Evolutionary conservation across 2,329 filamentous ascomycete species (phyloP), one percentile per base, ranked within the genome.

Genomic region (Penicillium sp.): DNA sequence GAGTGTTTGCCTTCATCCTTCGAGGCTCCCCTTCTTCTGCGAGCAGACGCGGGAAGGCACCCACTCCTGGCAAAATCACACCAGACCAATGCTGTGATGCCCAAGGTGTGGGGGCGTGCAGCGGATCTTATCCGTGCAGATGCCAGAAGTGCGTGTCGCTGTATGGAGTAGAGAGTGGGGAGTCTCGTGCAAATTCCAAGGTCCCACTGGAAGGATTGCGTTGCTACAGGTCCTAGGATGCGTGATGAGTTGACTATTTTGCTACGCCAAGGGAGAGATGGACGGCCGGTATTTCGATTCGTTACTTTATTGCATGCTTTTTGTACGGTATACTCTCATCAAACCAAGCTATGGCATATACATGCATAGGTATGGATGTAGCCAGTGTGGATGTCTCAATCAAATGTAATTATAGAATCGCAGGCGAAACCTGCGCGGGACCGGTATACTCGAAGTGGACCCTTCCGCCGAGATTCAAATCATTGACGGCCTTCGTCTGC

Each of bases 51-150:
- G 31, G 31, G 31, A 49, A 49, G 27, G 50, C 50, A 24, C 27
- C 46, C 51, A 47, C 43, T 58, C 35, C 27, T 24, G 50, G 57
- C 44, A 58, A 60, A 58, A 51, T 54, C 31, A 58, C 59, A 58
- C 60, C 53, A 60, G 57, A 60, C 51, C 58, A 55, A 56, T 64
- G 61, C 59, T 59, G 50, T 39, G 40, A 51, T 51, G 49, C 46
- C 31, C 46, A 49, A 49, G 31, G 11, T 35, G 49, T 51, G 41
- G 46, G 46, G 54, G 46, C 37, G 18, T 9, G 39, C 16, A 36
- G 35, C 37, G 36, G 14, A 31, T 24, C 37, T 44, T 56, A 13
- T 43, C 37, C 19, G 46, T 50, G 39, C 46, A 50, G 22, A 22
- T 22, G 22, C 22, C 22, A 22, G 54, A 50, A 43, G 16, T 43